Base-by-base conservation (phyloP, 306 rosid genomes). In the Cucumis cinereus region DNA sequence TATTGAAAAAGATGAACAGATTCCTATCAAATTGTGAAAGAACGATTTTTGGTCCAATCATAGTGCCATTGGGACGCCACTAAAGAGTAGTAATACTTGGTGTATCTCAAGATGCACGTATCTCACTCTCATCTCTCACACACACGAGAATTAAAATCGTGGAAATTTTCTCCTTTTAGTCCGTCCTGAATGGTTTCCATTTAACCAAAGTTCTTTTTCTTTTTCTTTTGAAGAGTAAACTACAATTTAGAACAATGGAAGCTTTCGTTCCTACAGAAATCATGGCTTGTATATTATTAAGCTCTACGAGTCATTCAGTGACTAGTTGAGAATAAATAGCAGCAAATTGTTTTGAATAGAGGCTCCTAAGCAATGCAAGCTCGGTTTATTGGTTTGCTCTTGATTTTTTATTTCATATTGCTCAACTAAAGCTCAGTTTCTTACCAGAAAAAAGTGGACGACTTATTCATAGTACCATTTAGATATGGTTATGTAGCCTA, bases 21-120 rank as follows among this genome's bases (percentile, higher is more conserved):
- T 90, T 90, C 92, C 90, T 90, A 88, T 86, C 90, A 89, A 38
- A 61, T 79, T 80, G 89, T 89, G 86, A 89, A 86, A 66, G 33
- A 33, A 6, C 85, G 35, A 20, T 5, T 89, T 9, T 92, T 5
- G 85, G 96, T 84, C 86, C 90, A 83, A 90, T 89, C 91, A 77
- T 83, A 89, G 93, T 93, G 86, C 83, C 87, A 62, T n/a, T 45
- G 89, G 85, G 87, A 0, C 3, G 91, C 92, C 17, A 13, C 56
- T 6, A 30, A 30, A 30, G 16, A 30, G 92, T 90, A 85, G 35
- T 2, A 30, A 3, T 30, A 30, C 35, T 2, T 30, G 35, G 35
- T 30, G 35, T 30, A 30, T 30, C 35, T 5, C 35, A 30, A 30
- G 35, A 30, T 30, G 35, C 35, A 30, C 4, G 0, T 5, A 30